phyloP scores from a whole-genome alignment of 352 stramenopile genomes.

The Phytophthora parvispora region DNA sequence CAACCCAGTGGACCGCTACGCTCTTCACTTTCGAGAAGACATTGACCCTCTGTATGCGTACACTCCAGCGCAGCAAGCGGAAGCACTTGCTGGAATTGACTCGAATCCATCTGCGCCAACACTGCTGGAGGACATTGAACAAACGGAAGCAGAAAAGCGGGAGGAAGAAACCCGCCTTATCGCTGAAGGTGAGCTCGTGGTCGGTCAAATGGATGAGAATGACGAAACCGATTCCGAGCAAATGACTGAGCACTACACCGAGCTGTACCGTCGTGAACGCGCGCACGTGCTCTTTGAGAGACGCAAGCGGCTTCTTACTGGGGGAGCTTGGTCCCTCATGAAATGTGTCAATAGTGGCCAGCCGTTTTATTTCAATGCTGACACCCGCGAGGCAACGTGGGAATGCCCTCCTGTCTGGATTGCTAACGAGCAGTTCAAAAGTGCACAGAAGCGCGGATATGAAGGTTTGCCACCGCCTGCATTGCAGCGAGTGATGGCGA shows the following conservation, averaged over 20 bases:
- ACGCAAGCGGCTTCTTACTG: conserved; percentile 66
- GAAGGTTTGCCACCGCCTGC: conserved; percentile 77
- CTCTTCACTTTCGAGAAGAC: conserved; percentile 92
- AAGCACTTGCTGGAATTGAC: conserved; percentile 33
- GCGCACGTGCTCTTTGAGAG: conserved; percentile 65
- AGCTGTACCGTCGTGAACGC: conserved; percentile 73
- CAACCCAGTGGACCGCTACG: conserved; percentile 95
- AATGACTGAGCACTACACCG: conserved; percentile 42
- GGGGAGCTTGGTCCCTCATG: conserved; percentile 65
- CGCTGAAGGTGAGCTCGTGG: conserved; percentile 76
- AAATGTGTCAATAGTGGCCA: conserved; percentile 76
- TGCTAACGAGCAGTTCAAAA: conserved; percentile 89
- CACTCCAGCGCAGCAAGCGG: conserved; percentile 42
- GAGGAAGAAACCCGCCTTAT: conserved; percentile 70
- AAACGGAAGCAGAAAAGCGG: conserved; percentile 71
- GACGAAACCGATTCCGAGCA: conserved; percentile 15
- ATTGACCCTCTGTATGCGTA: conserved; percentile 91
- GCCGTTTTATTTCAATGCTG: conserved; percentile 95
- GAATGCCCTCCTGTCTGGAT: conserved; percentile 91
- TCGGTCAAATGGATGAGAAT: conserved; percentile 47
- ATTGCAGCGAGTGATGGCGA: conserved; percentile 90
- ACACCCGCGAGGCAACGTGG: conserved; percentile 96
- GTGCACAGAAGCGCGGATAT: conserved; percentile 76
- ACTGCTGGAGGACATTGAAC: conserved; percentile 63
- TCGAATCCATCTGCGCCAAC: conserved; percentile 22